Conservation (phyloP, 495 filamentous ascomycete genomes). For the Saxophila tyrrhenica region DNA sequence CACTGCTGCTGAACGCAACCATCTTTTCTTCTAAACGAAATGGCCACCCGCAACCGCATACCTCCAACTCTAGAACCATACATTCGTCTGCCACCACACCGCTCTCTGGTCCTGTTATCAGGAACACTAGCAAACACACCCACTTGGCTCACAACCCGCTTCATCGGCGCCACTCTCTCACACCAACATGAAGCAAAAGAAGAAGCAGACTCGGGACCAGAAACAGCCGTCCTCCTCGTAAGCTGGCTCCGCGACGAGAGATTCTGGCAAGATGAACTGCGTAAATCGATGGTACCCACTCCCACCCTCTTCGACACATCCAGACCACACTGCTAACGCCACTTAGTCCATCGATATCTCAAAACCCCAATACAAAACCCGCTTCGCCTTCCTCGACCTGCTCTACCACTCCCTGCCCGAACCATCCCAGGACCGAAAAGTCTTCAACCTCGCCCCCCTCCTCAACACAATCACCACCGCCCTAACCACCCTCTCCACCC, state of each 20-base stretch:
- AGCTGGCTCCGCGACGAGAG: conserved; percentile 64
- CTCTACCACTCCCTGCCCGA: conserved; percentile 26
- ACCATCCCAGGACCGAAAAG: background rate
- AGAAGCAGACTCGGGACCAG: background rate
- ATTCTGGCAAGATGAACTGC: conserved; percentile 51
- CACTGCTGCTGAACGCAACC: no score
- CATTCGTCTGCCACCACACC: conserved; percentile 35
- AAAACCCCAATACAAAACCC: conserved; percentile 41
- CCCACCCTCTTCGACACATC: conserved; percentile 2
- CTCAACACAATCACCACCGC: background rate
- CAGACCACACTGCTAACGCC: background rate
- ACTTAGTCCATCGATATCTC: conserved; percentile 58
- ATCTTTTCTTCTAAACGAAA: no score
- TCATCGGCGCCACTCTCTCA: conserved; percentile 45
- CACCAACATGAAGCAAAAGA: background rate
- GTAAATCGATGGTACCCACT: conserved; percentile 18
- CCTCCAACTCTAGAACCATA: conserved; percentile 61
- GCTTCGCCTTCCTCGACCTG: conserved; percentile 64
- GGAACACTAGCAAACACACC: conserved; percentile 35
- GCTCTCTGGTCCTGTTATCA: conserved; percentile 60
- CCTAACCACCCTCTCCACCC: conserved; percentile 4
- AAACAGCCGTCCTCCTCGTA: conserved; percentile 52
- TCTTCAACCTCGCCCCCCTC: background rate
- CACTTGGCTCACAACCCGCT: conserved; percentile 31
- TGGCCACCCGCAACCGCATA: conserved; percentile 28